These are phyloP conservation scores for Leptographium galeiforme DNA, from an alignment of 2,329 filamentous ascomycete genomes.

Conservation along the genomic window DNA sequence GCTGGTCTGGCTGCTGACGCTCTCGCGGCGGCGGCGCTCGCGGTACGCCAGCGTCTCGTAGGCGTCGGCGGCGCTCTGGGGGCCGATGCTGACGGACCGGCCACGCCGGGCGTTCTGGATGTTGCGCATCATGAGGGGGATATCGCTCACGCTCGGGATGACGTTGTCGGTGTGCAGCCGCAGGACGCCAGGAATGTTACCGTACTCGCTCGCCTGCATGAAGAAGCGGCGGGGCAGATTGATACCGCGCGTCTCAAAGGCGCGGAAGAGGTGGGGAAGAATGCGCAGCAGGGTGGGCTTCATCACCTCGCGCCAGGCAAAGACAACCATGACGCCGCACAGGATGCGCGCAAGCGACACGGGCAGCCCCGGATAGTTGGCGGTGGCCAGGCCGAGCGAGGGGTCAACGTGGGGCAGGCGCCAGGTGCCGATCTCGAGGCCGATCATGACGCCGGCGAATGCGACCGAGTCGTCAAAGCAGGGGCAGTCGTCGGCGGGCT, in stretches of 20 bases:
- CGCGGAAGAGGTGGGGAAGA: conserved; percentile 76
- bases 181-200: conserved; percentile 60
- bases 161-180: conserved; percentile 67
- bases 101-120: conserved; percentile 57
- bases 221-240: conserved; percentile 84
- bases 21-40: conserved; percentile 47
- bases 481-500: conserved; percentile 91
- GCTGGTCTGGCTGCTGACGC: conserved; percentile 37
- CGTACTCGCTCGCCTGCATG: conserved; percentile 79
- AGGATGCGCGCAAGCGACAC: conserved; percentile 55
- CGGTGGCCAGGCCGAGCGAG: conserved; percentile 37
- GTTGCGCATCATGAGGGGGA: conserved; percentile 68
- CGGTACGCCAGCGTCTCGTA: conserved; percentile 92
- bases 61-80: conserved; percentile 89
- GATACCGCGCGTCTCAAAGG: conserved; percentile 67
- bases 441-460: conserved; percentile 82
- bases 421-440: conserved; percentile 72
- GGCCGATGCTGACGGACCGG: conserved; percentile 77
- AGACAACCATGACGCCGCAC: conserved; percentile 70
- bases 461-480: conserved; percentile 95
- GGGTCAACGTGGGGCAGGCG: conserved; percentile 50
- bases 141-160: conserved; percentile 76
- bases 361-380: conserved; percentile 52
- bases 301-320: conserved; percentile 79
- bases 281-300: conserved; percentile 68